Base-by-base conservation (phyloP, 192 early-diverging fungal species). In the Umbelopsis isabellina region DNA sequence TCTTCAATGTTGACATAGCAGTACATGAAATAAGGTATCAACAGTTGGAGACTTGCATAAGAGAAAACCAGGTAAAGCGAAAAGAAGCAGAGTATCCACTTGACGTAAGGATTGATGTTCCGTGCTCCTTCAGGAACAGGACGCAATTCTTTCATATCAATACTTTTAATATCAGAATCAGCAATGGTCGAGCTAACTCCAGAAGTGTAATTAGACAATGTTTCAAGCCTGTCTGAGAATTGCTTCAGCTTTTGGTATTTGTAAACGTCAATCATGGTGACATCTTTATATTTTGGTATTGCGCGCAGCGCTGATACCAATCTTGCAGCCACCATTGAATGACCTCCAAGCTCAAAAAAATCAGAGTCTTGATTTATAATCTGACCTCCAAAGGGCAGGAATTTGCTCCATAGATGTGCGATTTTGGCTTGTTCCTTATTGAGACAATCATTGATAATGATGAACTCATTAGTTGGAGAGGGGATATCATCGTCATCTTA, bases 301-400 rank as follows among this genome's bases (percentile, higher is more conserved):
- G 55, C 30, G 4, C 55, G 55, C 27, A 61, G 13, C 12, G 27
- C 16, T 3, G 55, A 61, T 15, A 61, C 55, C 4, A 61, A 35
- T 25, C 25, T 61, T 11, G 55, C 55, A 61, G 55, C 55, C 16
- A 35, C 55, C 55, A 61, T 61, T 1, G 73, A 74, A 44, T 74
- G 73, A 0, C 73, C 73, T 45, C 73, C 73, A 6, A 74, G 46
- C 22, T 46, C 51, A 30, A 74, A 74, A 48, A 74, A 74, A 50
- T 65, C 69, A 21, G 68, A 67, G 9, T 69, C 55, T 12, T 48
- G 68, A 2, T 69, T 51, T 11, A 75, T 37, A 25, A 44, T 46
- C 2, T 75, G 65, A 20, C 66, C 65, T 10, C 46, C 46, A 0
- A 75, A 68, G 12, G 58, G 45, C 12, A 70, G 46, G 2, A 61